Conservation (phyloP, 2,329 filamentous ascomycete genomes). For the Nemania bipapillata region DNA sequence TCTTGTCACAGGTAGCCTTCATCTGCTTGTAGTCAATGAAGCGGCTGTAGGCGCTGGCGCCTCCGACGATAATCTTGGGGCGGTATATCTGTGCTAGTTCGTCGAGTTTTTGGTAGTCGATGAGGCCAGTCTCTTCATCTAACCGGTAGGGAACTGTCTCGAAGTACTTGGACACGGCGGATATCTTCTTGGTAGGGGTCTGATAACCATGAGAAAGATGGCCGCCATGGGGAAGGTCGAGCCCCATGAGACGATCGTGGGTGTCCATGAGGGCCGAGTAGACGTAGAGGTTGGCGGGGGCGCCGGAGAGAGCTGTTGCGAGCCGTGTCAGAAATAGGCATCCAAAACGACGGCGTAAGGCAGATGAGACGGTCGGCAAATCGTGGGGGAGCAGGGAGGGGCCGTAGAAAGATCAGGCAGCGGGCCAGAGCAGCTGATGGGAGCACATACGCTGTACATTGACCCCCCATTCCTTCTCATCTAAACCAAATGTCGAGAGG, state of each 20-base stretch:
- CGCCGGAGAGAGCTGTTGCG: slow-evolving; percentile 75
- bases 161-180: slow-evolving; percentile 98
- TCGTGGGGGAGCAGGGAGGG: neutral
- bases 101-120: slow-evolving; percentile 93
- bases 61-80: slow-evolving; percentile 94
- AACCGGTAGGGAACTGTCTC: slow-evolving; percentile 96
- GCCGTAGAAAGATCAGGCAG: no score
- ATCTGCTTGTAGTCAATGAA: slow-evolving; percentile 95
- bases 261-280: slow-evolving; percentile 93
- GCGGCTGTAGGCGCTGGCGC: slow-evolving; percentile 94
- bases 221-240: slow-evolving; percentile 95
- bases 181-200: slow-evolving; percentile 92
- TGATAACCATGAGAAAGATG: slow-evolving; percentile 98
- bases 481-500: slow-evolving; percentile 84
- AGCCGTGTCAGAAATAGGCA: slow-evolving; percentile 30
- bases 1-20: slow-evolving; percentile 88
- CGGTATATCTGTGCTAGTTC: slow-evolving; percentile 88
- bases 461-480: slow-evolving; percentile 90
- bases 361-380: neutral
- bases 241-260: slow-evolving; percentile 95
- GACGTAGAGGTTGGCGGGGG: slow-evolving; percentile 84
- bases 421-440: no score
- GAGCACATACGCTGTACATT: slow-evolving; percentile 82
- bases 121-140: slow-evolving; percentile 87
- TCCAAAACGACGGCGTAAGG: neutral